A percentile compares a stretch with the other conserved stretches of the same genome.
phyloP scores from a whole-genome alignment of 768 basidiomycete genomes.

The Suillus tomentosus region DNA sequence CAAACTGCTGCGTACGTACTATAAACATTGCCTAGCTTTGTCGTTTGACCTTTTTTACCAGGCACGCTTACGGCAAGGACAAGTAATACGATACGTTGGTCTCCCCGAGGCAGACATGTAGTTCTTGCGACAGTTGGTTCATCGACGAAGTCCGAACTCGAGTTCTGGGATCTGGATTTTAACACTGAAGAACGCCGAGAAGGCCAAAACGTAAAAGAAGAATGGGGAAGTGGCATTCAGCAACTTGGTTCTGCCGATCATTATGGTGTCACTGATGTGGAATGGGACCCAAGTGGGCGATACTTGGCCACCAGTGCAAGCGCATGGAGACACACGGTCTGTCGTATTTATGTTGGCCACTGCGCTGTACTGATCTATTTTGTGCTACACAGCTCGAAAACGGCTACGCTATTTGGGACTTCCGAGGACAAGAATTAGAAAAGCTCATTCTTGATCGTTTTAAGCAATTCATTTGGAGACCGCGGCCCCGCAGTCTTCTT shows the following conservation, averaged over 20 bases:
- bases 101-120: constrained; percentile 93
- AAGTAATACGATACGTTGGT: constrained; percentile 95
- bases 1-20: constrained; percentile 72
- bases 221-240: constrained; percentile 88
- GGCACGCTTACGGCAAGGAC: constrained; percentile 80
- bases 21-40: constrained; percentile 7
- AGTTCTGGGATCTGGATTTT: constrained; percentile 99
- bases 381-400: constrained; percentile 78
- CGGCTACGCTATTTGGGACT: constrained; percentile 96
- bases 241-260: constrained; percentile 87
- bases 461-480: constrained; percentile 99
- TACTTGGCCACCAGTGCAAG: constrained; percentile 93
- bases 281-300: constrained; percentile 97
- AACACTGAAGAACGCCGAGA: constrained; percentile 57
- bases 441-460: constrained; percentile 90
- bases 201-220: constrained; percentile 53
- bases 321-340: constrained; percentile 91
- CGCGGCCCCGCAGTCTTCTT: constrained; percentile 87
- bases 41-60: constrained; percentile 7
- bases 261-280: constrained; percentile 95
- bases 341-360: constrained; percentile 25
- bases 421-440: constrained; percentile 93
- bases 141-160: constrained; percentile 92
- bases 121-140: constrained; percentile 96
- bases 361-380: constrained; percentile 16